Percentiles rank a stretch among this genome's conserved stretches.
phyloP scores from a whole-genome alignment of 2,329 filamentous ascomycete genomes.

The Xylariaceae sp. region DNA sequence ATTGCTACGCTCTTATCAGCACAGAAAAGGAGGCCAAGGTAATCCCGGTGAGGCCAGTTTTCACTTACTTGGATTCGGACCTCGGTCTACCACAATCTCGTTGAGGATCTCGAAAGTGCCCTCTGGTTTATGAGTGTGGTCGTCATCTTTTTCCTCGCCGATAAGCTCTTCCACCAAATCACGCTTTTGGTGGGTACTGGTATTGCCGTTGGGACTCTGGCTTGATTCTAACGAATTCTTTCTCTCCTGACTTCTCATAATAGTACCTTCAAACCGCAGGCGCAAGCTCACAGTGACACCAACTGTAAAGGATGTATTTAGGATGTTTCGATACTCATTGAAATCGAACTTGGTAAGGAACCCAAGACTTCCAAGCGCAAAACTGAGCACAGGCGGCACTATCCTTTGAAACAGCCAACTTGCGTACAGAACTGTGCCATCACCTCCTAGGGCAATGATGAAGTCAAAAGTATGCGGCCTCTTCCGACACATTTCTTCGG shows the following conservation, averaged over 20 bases:
- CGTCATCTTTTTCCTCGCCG: slow-evolving; percentile 82
- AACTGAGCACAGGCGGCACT: slow-evolving; percentile 91
- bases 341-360: slow-evolving; percentile 98
- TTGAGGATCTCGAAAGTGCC: slow-evolving; percentile 91
- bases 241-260: slow-evolving; percentile 78
- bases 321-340: slow-evolving; percentile 70
- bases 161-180: slow-evolving; percentile 91
- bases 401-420: slow-evolving; percentile 97
- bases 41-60: not conserved
- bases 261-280: slow-evolving; percentile 88
- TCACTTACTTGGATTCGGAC: slow-evolving; percentile 84
- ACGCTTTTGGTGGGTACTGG: slow-evolving; percentile 51
- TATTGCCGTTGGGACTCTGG: slow-evolving; percentile 41
- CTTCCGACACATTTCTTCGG: slow-evolving; percentile 75
- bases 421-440: slow-evolving; percentile 95
- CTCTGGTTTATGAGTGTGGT: slow-evolving; percentile 84
- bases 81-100: slow-evolving; percentile 94
- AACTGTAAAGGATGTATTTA: slow-evolving; percentile 76
- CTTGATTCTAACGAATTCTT: slow-evolving; percentile 41
- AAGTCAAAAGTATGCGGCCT: slow-evolving; percentile 92
- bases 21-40: not conserved
- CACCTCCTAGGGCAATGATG: slow-evolving; percentile 87
- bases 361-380: slow-evolving; percentile 87
- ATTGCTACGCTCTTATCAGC: slow-evolving; percentile 64
- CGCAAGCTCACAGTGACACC: slow-evolving; percentile 89